phyloP scores from a whole-genome alignment of 2,329 filamentous ascomycete genomes.

The Diaporthe caulivora region DNA sequence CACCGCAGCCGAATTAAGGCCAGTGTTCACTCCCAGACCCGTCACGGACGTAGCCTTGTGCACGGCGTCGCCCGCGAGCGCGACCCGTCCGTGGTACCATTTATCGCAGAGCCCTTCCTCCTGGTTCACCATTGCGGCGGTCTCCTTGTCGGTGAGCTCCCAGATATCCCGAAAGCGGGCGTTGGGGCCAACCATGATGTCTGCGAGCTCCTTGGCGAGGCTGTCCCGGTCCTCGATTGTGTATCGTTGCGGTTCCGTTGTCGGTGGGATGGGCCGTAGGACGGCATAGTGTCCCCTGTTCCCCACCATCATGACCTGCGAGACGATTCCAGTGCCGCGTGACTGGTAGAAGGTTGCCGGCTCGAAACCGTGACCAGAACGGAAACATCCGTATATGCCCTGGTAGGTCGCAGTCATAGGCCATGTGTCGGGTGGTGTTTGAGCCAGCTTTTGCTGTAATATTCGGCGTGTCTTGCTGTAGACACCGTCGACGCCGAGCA shows the following conservation, averaged over 20 bases:
- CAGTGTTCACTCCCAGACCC: neutral
- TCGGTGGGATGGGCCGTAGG: neutral
- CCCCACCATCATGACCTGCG: neutral
- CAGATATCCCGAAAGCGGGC: constrained; percentile 5
- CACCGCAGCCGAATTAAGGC: neutral
- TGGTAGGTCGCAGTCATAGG: neutral
- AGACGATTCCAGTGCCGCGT: neutral
- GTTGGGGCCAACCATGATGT: neutral
- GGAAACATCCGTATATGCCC: constrained; percentile 1
- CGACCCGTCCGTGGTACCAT: constrained; percentile 15
- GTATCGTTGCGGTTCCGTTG: neutral
- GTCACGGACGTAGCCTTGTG: constrained; percentile 1
- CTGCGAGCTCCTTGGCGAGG: neutral
- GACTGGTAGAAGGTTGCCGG: neutral
- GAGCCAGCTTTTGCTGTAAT: constrained; percentile 13
- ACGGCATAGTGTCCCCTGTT: neutral
- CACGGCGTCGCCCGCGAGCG: neutral
- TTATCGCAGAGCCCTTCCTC: constrained; percentile 20
- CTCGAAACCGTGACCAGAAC: neutral
- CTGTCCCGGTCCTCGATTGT: neutral
- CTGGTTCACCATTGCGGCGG: constrained; percentile 20
- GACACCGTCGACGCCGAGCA: constrained; percentile 18
- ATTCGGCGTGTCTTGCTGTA: constrained; percentile 20
- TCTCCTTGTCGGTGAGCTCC: constrained; percentile 3
- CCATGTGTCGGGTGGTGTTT: neutral